Percentiles rank a stretch among this genome's conserved stretches.
Evolutionary conservation across 805 yeast species (phyloP).

Genomic region (Metschnikowia vanudenii): DNA sequence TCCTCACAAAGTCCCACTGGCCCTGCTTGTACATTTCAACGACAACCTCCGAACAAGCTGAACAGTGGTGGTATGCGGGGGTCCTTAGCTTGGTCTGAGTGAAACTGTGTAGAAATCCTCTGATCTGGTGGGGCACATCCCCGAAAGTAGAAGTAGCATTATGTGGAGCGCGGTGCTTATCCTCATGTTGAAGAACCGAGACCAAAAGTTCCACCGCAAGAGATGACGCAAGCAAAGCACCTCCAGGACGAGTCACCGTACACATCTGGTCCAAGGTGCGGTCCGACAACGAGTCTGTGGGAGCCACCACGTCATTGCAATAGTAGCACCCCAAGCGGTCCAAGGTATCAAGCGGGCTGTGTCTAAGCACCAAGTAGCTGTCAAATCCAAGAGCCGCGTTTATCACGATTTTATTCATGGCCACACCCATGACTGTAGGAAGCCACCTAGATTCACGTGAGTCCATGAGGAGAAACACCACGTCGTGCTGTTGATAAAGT

Average conservation of each 20-base stretch:
- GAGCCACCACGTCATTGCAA: constrained; percentile 95
- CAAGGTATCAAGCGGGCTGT: constrained; percentile 36
- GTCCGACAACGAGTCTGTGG: constrained; percentile 81
- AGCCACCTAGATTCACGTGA: constrained; percentile 96
- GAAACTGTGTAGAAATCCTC: constrained; percentile 78
- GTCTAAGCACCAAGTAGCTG: constrained; percentile 89
- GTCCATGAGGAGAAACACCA: constrained; percentile 79
- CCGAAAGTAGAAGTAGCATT: constrained; percentile 50
- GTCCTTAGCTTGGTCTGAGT: constrained; percentile 64
- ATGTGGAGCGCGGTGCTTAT: constrained; percentile 45
- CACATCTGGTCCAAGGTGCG: constrained; percentile 97
- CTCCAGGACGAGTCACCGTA: constrained; percentile 97
- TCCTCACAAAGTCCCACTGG: constrained; percentile 81
- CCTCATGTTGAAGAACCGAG: constrained; percentile 67
- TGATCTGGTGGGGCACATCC: constrained; percentile 79
- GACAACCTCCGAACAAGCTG: constrained; percentile 77
- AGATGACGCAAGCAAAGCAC: constrained; percentile 83
- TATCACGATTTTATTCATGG: constrained; percentile 67
- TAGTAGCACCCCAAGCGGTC: constrained; percentile 86
- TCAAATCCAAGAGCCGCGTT: constrained; percentile 97
- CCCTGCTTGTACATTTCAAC: constrained; percentile 46
- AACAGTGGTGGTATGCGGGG: constrained; percentile 73
- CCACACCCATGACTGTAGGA: constrained; percentile 82
- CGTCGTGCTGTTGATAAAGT: constrained; percentile 69
- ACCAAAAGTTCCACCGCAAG: constrained; percentile 82